These are phyloP conservation scores for Brassica napus DNA, from an alignment of 345 rosid genomes.

Conservation along the genomic window Da-Ae NC_063452.1:23613501-23614000, in stretches of 20 bases:
- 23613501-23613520: too few relatives aligned
- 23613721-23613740: conserved; percentile 62
- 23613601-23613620: too few relatives aligned
- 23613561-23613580: too few relatives aligned
- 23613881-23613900: conserved; percentile 48
- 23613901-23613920: conserved; percentile 60
- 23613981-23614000: conserved; percentile 47
- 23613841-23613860: too few relatives aligned
- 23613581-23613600: too few relatives aligned
- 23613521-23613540: too few relatives aligned
- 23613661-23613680: conserved; percentile 51
- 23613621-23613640: too few relatives aligned
- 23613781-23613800: conserved; percentile 62
- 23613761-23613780: conserved; percentile 63
- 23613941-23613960: conserved; percentile 44
- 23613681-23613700: conserved; percentile 26
- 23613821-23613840: conserved; percentile 46
- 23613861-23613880: conserved; percentile 35
- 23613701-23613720: conserved; percentile 79
- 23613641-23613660: too few relatives aligned
- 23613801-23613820: conserved; percentile 55
- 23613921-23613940: conserved; percentile 45
- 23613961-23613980: conserved; percentile 72
- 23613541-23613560: too few relatives aligned
- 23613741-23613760: conserved; percentile 74